A percentile compares a stretch with the other conserved stretches of the same genome.
Evolutionary conservation across 148 eudicot genomes (phyloP).

Genomic region (Heliamphora exappendiculata): DNA sequence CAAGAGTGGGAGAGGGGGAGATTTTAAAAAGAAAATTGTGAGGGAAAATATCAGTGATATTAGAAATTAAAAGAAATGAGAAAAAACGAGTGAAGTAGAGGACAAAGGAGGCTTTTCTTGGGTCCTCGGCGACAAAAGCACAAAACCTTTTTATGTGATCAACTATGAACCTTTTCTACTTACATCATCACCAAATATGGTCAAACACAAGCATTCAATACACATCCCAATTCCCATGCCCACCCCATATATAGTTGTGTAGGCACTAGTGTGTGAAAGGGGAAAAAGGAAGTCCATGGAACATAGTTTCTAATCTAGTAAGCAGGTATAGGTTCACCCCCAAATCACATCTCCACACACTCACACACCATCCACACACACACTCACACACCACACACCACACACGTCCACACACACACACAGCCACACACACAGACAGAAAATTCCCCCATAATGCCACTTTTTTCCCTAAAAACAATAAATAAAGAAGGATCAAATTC

Average conservation of each 20-base stretch:
- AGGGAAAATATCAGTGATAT: too few species aligned
- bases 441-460: too few species aligned
- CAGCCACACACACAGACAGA: too few species aligned
- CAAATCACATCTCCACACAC: background rate
- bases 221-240: background rate
- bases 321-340: background rate
- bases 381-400: too few species aligned
- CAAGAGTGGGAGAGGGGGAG: too few species aligned
- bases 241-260: background rate
- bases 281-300: background rate
- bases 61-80: too few species aligned
- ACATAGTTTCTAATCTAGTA: background rate
- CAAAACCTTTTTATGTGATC: background rate
- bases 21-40: too few species aligned
- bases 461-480: background rate
- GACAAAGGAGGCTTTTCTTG: too few species aligned
- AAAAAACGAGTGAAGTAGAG: too few species aligned
- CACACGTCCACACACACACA: too few species aligned
- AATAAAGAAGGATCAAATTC: background rate
- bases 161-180: too few species aligned
- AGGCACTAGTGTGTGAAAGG: background rate
- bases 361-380: too few species aligned
- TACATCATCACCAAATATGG: background rate
- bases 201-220: background rate
- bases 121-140: background rate